Percentiles rank a stretch among this genome's conserved stretches.
Conservation (phyloP, 441 rosid species). For the Breynia disticha region DNA sequence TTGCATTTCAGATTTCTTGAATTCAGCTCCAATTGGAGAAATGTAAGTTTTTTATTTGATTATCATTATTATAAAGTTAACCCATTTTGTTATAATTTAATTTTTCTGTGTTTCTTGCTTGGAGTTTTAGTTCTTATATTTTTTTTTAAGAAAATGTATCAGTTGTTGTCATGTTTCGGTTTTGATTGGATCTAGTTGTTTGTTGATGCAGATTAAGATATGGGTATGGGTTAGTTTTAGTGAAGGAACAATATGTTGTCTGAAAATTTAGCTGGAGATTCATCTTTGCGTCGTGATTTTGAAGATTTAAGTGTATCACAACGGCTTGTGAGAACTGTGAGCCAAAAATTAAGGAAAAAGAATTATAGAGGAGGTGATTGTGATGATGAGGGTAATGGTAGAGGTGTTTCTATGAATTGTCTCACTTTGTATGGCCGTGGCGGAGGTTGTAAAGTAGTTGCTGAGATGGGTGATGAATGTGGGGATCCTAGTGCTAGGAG, state of each 20-base stretch:
- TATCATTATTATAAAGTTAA: too few species aligned
- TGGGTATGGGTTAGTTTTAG: slow-evolving; percentile 11
- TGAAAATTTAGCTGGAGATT: slow-evolving; percentile 39
- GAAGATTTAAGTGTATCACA: slow-evolving; percentile 63
- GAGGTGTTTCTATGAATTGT: slow-evolving; percentile 56
- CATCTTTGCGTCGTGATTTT: slow-evolving; percentile 45
- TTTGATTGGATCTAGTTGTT: slow-evolving; percentile 16
- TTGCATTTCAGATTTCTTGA: too few species aligned
- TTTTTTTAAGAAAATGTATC: background rate
- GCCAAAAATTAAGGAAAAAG: slow-evolving; percentile 64
- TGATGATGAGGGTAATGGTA: slow-evolving; percentile 41
- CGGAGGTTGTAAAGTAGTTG: slow-evolving; percentile 90
- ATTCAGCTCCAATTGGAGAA: too few species aligned
- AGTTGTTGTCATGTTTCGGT: too few species aligned
- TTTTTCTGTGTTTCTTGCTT: too few species aligned
- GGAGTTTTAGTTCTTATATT: too few species aligned
- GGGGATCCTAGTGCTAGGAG: slow-evolving; percentile 65
- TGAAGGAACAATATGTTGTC: slow-evolving; percentile 32
- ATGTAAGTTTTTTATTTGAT: too few species aligned
- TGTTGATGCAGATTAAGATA: slow-evolving; percentile 4
- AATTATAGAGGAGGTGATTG: slow-evolving; percentile 37
- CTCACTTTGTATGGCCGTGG: slow-evolving; percentile 61
- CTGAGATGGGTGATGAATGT: slow-evolving; percentile 64
- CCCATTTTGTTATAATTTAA: too few species aligned
- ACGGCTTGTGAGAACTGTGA: slow-evolving; percentile 64